Conservation (phyloP, 306 rosid species). For the Rubus idaeus region DNA sequence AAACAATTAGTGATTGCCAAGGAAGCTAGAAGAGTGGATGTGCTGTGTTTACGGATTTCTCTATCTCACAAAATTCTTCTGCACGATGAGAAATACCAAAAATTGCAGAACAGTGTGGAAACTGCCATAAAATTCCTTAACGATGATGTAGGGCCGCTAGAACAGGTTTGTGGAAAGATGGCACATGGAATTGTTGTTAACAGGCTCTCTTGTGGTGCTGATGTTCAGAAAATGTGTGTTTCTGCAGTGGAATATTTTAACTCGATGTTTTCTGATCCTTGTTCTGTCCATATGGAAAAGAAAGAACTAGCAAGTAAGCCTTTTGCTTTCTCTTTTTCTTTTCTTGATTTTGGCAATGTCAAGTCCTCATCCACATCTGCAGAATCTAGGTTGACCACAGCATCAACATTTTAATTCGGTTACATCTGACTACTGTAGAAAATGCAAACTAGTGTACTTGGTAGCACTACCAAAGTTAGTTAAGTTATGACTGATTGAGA, state of each 20-base stretch:
- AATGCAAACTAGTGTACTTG: background rate
- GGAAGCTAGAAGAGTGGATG: slow-evolving; percentile 92
- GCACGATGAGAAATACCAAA: slow-evolving; percentile 55
- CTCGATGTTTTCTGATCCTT: slow-evolving; percentile 42
- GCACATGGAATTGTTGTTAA: slow-evolving; percentile 83
- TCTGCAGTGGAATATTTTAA: slow-evolving; percentile 68
- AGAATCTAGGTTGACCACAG: slow-evolving; percentile 6
- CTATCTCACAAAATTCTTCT: slow-evolving; percentile 66
- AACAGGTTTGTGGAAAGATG: slow-evolving; percentile 67
- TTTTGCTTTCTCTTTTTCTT: slow-evolving; percentile 4
- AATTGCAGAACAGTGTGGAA: slow-evolving; percentile 57
- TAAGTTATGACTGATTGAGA: background rate
- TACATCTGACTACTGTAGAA: background rate
- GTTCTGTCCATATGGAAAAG: slow-evolving; percentile 33
- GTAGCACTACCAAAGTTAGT: background rate
- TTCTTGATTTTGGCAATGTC: slow-evolving; percentile 12
- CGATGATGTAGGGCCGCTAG: slow-evolving; percentile 73
- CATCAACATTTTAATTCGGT: background rate
- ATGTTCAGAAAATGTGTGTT: slow-evolving; percentile 78
- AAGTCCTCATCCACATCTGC: slow-evolving; percentile 11
- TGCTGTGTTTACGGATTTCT: slow-evolving; percentile 62
- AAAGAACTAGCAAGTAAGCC: slow-evolving; percentile 59
- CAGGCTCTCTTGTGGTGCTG: slow-evolving; percentile 84
- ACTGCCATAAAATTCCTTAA: slow-evolving; percentile 54
- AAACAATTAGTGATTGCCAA: slow-evolving; percentile 72